A percentile compares a stretch with the other conserved stretches of the same genome.
Conservation (phyloP, 805 yeast genomes). For the Candida chauliodis region DNA sequence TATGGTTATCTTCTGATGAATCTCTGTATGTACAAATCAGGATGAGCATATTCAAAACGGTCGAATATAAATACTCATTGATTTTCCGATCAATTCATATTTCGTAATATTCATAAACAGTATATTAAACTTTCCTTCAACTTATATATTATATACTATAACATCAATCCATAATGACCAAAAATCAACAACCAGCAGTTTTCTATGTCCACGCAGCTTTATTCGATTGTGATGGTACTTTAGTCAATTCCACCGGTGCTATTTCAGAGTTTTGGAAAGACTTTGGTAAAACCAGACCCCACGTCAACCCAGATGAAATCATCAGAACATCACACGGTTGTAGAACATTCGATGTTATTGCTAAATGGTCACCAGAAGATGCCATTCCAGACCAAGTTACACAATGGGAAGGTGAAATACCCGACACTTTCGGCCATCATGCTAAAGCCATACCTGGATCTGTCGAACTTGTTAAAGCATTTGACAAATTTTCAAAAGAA, state of each 20-base stretch:
- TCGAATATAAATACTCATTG: no score
- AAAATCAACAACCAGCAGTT: slow-evolving; percentile 39
- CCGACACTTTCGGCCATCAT: slow-evolving; percentile 65
- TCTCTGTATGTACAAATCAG: no score
- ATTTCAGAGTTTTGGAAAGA: slow-evolving; percentile 81
- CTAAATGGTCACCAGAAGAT: slow-evolving; percentile 70
- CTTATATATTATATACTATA: no score
- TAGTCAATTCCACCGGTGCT: slow-evolving; percentile 79
- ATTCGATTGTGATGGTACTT: slow-evolving; percentile 86
- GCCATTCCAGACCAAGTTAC: slow-evolving; percentile 65
- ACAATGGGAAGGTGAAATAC: slow-evolving; percentile 65
- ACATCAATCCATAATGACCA: slow-evolving; percentile 29
- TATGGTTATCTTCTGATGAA: no score
- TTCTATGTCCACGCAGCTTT: slow-evolving; percentile 48
- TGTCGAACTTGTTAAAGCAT: slow-evolving; percentile 52
- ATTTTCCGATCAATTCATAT: no score
- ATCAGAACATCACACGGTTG: slow-evolving; percentile 78
- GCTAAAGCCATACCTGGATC: slow-evolving; percentile 80
- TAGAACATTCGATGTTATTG: slow-evolving; percentile 75
- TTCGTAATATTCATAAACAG: no score
- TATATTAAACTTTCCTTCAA: no score
- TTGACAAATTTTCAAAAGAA: slow-evolving; percentile 46
- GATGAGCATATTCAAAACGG: no score
- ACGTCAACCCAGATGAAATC: slow-evolving; percentile 66
- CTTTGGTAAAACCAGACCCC: slow-evolving; percentile 63